These are phyloP conservation scores for Elsinoe perseae DNA, from an alignment of 2,329 filamentous ascomycete species.

Conservation along the genomic window DNA sequence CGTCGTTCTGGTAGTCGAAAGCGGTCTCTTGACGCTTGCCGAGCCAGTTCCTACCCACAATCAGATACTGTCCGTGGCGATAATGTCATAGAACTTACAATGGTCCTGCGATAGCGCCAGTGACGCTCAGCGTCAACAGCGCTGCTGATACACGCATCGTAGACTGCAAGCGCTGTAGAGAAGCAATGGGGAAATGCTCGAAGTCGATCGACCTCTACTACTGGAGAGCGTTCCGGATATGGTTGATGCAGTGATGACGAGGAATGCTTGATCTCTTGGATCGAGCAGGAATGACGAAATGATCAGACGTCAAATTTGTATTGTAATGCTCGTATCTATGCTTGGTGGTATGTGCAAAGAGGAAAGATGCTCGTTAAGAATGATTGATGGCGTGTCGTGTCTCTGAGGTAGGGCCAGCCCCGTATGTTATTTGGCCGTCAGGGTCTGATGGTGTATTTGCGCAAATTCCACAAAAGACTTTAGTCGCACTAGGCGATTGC, in stretches of 20 bases:
- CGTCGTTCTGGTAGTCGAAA: conserved; percentile 44
- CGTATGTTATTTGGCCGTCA: neutral
- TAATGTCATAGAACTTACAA: neutral
- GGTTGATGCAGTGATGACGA: neutral
- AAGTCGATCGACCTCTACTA: neutral
- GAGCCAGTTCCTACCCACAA: conserved; percentile 16
- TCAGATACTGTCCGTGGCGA: neutral
- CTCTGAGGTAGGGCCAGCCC: conserved; percentile 3
- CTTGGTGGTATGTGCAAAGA: neutral
- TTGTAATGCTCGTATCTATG: neutral
- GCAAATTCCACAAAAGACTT: conserved; percentile 10
- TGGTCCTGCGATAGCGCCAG: conserved; percentile 6
- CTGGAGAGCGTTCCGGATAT: neutral
- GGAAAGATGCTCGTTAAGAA: conserved; percentile 7
- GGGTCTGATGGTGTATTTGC: neutral
- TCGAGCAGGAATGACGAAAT: neutral
- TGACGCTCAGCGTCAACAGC: neutral
- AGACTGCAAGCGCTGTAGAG: neutral
- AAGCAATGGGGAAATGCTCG: neutral
- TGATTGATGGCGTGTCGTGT: neutral
- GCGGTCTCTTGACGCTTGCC: conserved; percentile 22
- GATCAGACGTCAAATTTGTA: neutral
- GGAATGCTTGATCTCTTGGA: conserved; percentile 3
- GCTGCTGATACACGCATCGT: conserved; percentile 2
- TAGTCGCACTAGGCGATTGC: neutral